A percentile compares a stretch with the other conserved stretches of the same genome.
Conservation (phyloP, 345 rosid genomes). For the Pistacia integerrima region DNA sequence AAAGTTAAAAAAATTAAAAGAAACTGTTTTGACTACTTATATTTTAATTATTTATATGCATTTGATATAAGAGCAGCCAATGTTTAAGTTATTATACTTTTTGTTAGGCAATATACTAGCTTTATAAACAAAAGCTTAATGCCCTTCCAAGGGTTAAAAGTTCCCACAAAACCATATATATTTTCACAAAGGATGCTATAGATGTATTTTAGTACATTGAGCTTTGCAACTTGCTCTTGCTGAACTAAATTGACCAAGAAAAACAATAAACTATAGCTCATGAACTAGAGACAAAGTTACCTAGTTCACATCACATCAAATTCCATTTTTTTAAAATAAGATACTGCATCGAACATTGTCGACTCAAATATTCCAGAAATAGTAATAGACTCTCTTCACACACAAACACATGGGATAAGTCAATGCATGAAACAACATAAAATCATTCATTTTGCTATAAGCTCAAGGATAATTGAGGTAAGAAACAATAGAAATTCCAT, state of each 20-base stretch:
- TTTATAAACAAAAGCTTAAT: background rate
- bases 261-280: background rate
- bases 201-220: background rate
- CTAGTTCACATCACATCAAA: background rate
- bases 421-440: constrained; percentile 6
- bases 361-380: background rate
- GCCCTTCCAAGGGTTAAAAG: background rate
- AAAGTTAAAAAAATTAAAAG: too few relatives aligned
- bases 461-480: too few relatives aligned
- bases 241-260: background rate
- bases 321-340: background rate
- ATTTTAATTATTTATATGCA: too few relatives aligned
- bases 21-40: too few relatives aligned
- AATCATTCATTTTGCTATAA: too few relatives aligned
- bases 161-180: background rate
- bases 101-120: background rate
- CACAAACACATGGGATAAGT: background rate
- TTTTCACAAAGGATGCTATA: background rate
- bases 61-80: constrained; percentile 10
- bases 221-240: background rate
- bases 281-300: background rate
- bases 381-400: background rate
- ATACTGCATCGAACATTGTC: background rate
- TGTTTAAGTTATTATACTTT: background rate
- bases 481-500: background rate